Evolutionary conservation across 371 early-diverging fungal genomes (phyloP).

Genomic region (Chytridiales sp.): DNA sequence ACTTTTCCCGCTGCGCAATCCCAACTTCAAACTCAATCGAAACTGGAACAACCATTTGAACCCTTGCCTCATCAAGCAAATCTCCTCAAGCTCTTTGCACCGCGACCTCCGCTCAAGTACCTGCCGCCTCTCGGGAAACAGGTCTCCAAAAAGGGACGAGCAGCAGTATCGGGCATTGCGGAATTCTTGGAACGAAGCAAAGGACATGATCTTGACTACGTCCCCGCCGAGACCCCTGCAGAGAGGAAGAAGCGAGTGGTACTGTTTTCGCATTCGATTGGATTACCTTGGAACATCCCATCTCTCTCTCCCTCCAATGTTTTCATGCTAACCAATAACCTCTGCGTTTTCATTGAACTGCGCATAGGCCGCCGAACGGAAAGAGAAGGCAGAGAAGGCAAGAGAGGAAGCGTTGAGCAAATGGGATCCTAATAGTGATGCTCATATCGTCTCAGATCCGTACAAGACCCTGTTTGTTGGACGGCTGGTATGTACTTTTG

Average conservation of each 20-base stretch:
- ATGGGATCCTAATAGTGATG: slow-evolving; percentile 49
- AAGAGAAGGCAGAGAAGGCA: slow-evolving; percentile 58
- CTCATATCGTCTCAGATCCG: slow-evolving; percentile 66
- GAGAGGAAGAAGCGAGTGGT: slow-evolving; percentile 73
- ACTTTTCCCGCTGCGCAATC: neutral
- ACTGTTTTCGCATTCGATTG: slow-evolving; percentile 1
- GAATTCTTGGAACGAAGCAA: slow-evolving; percentile 53
- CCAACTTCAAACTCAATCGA: neutral
- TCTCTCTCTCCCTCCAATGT: neutral
- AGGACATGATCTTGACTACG: slow-evolving; percentile 71
- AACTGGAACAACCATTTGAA: slow-evolving; percentile 39
- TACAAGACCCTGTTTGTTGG: slow-evolving; percentile 90
- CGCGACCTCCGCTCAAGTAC: slow-evolving; percentile 81
- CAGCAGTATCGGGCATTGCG: slow-evolving; percentile 66
- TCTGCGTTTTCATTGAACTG: slow-evolving; percentile 1
- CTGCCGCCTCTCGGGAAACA: slow-evolving; percentile 74
- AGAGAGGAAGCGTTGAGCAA: slow-evolving; percentile 54
- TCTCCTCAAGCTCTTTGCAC: slow-evolving; percentile 85
- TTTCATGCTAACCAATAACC: slow-evolving; percentile 1
- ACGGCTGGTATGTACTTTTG: slow-evolving; percentile 60
- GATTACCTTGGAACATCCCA: neutral
- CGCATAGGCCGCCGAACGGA: slow-evolving; percentile 51
- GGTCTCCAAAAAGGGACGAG: slow-evolving; percentile 62
- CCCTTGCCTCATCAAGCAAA: too few species aligned
- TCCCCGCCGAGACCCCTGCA: slow-evolving; percentile 69